Base-by-base conservation (phyloP, 116 monocot genomes). In the Dioscorea cayenensis region DNA sequence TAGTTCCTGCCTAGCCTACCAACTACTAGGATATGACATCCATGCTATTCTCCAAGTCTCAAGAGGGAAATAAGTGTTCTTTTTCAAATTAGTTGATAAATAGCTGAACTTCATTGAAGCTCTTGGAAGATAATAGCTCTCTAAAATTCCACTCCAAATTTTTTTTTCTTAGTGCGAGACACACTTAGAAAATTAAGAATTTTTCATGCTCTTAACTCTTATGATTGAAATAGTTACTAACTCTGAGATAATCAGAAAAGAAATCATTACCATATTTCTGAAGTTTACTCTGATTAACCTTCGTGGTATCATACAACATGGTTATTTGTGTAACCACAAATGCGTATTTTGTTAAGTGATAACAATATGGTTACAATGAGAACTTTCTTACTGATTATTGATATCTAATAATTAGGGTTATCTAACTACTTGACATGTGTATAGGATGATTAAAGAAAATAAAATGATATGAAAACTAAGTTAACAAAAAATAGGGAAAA, bases 281-380 rank as follows among this genome's bases (percentile, higher is more conserved):
- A 48, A 96, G 87, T 86, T 78, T 83, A 77, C 96, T 96, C 76
- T 90, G 92, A 63, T 88, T 90, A 25, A 75, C 84, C 63, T 77
- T 70, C 21, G 92, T 90, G 75, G 75, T 92, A 71, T 96, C 96
- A 78, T 81, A 96, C 92, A 90, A 96, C 92, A 96, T 96, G 2
- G 92, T 96, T 65, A 96, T 83, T 63, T 92, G 96, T n/a, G 96
- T 96, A n/a, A n/a, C n/a, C n/a, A n/a, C n/a, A n/a, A n/a, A n/a
- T n/a, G n/a, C n/a, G n/a, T n/a, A n/a, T n/a, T n/a, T n/a, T n/a
- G n/a, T n/a, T n/a, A n/a, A n/a, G n/a, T n/a, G n/a, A n/a, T n/a
- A n/a, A n/a, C n/a, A n/a, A n/a, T n/a, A n/a, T n/a, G n/a, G n/a
- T n/a, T n/a, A n/a, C n/a, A n/a, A n/a, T n/a, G n/a, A n/a, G n/a